A percentile compares a stretch with the other conserved stretches of the same genome.
Conservation (phyloP, 2,329 filamentous ascomycete genomes). For the Penicillium sp. region DNA sequence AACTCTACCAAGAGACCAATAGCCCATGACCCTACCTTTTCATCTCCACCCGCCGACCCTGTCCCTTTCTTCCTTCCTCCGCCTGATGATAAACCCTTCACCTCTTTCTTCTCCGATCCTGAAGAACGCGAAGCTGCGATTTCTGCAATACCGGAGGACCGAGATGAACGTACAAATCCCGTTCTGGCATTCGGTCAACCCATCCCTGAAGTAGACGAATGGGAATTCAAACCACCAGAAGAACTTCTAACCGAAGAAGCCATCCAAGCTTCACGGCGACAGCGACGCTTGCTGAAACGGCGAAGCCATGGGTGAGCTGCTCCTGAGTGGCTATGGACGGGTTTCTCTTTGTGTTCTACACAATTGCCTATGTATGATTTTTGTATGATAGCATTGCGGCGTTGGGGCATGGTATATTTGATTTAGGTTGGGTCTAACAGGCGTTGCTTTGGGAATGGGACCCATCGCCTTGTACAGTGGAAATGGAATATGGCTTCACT, state of each 20-base stretch:
- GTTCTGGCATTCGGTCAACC: conserved; percentile 75
- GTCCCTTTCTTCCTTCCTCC: conserved; percentile 22
- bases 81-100: conserved; percentile 62
- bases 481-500: background rate
- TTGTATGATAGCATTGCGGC: conserved; percentile 22
- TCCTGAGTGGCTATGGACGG: background rate
- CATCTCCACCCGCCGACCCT: conserved; percentile 14
- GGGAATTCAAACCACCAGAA: conserved; percentile 72
- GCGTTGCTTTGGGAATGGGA: background rate
- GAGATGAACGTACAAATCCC: conserved; percentile 64
- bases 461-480: background rate
- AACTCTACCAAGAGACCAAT: conserved; percentile 31
- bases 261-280: conserved; percentile 42
- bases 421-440: background rate
- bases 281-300: conserved; percentile 37
- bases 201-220: conserved; percentile 68
- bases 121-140: conserved; percentile 77
- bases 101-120: conserved; percentile 80
- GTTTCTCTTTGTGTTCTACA: background rate
- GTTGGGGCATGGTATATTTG: conserved; percentile 11
- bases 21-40: conserved; percentile 12
- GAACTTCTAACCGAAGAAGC: conserved; percentile 52
- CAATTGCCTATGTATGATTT: conserved; percentile 1
- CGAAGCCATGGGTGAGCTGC: conserved; percentile 23
- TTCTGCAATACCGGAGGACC: conserved; percentile 50